Evolutionary conservation across 2,329 filamentous ascomycete species (phyloP).

Genomic region (Colletotrichum sp.): DNA sequence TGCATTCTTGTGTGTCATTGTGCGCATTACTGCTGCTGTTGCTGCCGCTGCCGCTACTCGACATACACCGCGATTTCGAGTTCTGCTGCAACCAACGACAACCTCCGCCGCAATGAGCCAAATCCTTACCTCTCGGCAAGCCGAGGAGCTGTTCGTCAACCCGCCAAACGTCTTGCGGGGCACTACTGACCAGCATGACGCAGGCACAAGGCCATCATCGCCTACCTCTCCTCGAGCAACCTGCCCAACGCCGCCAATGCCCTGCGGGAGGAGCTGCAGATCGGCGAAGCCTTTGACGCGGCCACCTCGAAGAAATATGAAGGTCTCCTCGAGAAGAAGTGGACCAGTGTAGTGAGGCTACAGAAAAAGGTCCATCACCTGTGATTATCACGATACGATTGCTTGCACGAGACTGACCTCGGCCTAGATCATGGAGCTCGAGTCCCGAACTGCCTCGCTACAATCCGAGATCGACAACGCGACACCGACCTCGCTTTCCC

Average conservation of each 20-base stretch:
- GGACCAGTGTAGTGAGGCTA: conserved; percentile 92
- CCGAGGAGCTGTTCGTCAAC: conserved; percentile 79
- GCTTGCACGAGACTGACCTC: background rate
- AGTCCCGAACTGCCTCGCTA: conserved; percentile 73
- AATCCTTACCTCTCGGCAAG: conserved; percentile 79
- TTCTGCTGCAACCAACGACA: background rate
- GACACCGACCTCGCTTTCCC: conserved; percentile 76
- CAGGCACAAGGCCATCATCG: conserved; percentile 93
- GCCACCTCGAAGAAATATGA: conserved; percentile 93
- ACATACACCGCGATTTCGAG: background rate
- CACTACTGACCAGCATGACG: conserved; percentile 15
- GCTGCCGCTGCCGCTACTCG: background rate
- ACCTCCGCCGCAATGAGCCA: conserved; percentile 64
- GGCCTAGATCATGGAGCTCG: conserved; percentile 87
- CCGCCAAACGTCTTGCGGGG: background rate
- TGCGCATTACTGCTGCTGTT: background rate
- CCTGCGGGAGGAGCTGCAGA: conserved; percentile 77
- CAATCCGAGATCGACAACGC: conserved; percentile 86
- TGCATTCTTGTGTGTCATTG: background rate
- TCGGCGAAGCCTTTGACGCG: conserved; percentile 75
- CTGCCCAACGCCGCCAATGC: conserved; percentile 73
- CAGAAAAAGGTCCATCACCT: conserved; percentile 81
- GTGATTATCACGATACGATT: background rate
- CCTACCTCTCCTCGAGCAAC: conserved; percentile 80
- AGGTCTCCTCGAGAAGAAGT: conserved; percentile 94